Conservation (phyloP, 108 stramenopile species). For the Skeletonema costatum region DNA sequence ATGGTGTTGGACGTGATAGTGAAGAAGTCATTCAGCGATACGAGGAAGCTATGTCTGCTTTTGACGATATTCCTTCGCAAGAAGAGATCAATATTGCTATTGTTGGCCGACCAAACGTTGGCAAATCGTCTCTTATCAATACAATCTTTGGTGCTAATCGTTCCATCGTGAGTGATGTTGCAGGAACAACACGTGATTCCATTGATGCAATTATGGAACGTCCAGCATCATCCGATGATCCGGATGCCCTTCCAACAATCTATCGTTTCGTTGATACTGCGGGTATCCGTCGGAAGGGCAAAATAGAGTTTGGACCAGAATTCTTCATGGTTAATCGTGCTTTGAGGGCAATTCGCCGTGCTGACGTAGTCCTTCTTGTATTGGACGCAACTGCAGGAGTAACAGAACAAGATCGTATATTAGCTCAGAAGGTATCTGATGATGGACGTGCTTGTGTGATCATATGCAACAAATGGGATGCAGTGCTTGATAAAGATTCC, state of each 20-base stretch:
- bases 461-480: slow-evolving; percentile 98
- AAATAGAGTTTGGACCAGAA: slow-evolving; percentile 94
- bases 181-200: slow-evolving; percentile 98
- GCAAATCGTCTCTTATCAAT: slow-evolving; percentile 95
- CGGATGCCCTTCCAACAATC: slow-evolving; percentile 61
- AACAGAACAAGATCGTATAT: slow-evolving; percentile 93
- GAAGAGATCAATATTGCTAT: slow-evolving; percentile 94
- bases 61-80: slow-evolving; percentile 60
- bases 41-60: slow-evolving; percentile 75
- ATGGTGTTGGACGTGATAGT: slow-evolving; percentile 66
- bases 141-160: slow-evolving; percentile 86
- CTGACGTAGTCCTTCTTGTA: slow-evolving; percentile 93
- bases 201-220: slow-evolving; percentile 96
- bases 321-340: slow-evolving; percentile 99
- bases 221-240: slow-evolving; percentile 55
- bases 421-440: slow-evolving; percentile 91
- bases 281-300: slow-evolving; percentile 95
- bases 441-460: slow-evolving; percentile 97
- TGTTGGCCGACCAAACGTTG: slow-evolving; percentile 98
- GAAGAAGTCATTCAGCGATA: slow-evolving; percentile 70
- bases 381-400: slow-evolving; percentile 96
- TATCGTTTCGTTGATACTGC: slow-evolving; percentile 98
- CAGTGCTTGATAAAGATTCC: slow-evolving; percentile 93
- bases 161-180: slow-evolving; percentile 94
- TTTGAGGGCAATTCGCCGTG: slow-evolving; percentile 92